Conservation (phyloP, 345 rosid species). For the Populus nigra region DNA sequence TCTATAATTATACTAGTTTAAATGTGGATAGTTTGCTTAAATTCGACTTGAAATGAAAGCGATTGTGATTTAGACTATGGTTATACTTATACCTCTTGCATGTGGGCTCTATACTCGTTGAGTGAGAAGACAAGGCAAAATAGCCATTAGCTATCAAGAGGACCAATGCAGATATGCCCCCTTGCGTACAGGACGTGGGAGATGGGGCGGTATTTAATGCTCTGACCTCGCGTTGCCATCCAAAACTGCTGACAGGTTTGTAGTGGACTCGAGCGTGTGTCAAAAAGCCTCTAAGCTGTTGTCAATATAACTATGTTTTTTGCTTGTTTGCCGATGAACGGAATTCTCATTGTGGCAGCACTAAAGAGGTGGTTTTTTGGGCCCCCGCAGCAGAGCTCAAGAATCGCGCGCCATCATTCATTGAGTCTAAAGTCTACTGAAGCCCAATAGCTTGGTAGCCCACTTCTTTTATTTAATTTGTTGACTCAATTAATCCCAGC, state of each 20-base stretch:
- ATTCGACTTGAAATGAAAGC: too few species aligned
- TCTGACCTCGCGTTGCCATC: neutral
- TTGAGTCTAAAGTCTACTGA: neutral
- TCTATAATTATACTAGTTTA: too few species aligned
- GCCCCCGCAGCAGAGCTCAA: too few species aligned
- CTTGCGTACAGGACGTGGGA: neutral
- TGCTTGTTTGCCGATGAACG: neutral
- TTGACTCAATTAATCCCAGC: neutral
- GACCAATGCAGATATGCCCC: neutral
- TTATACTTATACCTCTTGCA: neutral
- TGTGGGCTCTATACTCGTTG: too few species aligned
- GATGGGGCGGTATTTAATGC: slow-evolving; percentile 1
- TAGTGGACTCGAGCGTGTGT: neutral
- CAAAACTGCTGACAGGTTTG: neutral
- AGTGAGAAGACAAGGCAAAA: neutral
- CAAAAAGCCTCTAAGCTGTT: neutral
- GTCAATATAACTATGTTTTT: neutral
- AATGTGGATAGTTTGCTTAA: too few species aligned
- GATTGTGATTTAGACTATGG: neutral
- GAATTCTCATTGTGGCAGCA: too few species aligned
- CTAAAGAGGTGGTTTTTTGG: too few species aligned
- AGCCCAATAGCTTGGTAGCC: neutral
- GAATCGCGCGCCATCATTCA: too few species aligned
- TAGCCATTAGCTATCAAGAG: neutral
- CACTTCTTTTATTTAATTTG: neutral